These are phyloP conservation scores for Trifolium dubium DNA, from an alignment of 306 rosid genomes.

Conservation along the genomic window DNA sequence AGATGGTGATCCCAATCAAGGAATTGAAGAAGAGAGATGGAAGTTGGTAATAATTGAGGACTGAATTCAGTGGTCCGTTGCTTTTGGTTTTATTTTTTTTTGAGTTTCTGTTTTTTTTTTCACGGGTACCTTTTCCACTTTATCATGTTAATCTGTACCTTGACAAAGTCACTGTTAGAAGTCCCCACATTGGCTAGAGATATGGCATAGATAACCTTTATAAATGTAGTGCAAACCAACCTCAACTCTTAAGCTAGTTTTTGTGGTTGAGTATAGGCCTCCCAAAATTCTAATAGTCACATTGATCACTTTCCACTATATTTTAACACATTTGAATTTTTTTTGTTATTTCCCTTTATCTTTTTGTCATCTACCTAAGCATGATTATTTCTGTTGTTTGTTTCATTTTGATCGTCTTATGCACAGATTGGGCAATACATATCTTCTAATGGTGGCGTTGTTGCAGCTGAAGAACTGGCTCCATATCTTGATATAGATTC, in stretches of 20 bases:
- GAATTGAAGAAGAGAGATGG: conserved; percentile 99
- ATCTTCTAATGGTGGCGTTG: conserved; percentile 92
- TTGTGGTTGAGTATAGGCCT: no score
- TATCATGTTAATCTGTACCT: conserved; percentile 4
- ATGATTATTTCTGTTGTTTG: conserved; percentile 32
- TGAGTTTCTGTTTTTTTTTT: not conserved
- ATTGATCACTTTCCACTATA: not conserved
- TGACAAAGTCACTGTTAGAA: not conserved
- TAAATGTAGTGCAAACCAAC: no score
- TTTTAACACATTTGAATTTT: not conserved
- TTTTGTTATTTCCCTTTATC: conserved; percentile 8
- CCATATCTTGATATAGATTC: conserved; percentile 85
- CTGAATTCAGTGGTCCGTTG: conserved; percentile 92
- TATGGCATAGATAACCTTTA: no score
- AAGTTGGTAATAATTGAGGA: conserved; percentile 98
- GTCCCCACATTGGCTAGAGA: no score
- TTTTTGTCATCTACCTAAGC: conserved; percentile 32
- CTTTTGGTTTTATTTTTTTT: conserved; percentile 44
- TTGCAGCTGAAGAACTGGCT: conserved; percentile 96
- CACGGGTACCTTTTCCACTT: not conserved
- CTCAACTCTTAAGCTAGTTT: no score
- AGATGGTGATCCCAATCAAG: conserved; percentile 99
- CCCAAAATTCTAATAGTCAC: no score
- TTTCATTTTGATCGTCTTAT: conserved; percentile 33
- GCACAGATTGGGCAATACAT: conserved; percentile 94